Base-by-base conservation (phyloP, 2,329 filamentous ascomycete species). In the Diaporthe vaccinii region DNA sequence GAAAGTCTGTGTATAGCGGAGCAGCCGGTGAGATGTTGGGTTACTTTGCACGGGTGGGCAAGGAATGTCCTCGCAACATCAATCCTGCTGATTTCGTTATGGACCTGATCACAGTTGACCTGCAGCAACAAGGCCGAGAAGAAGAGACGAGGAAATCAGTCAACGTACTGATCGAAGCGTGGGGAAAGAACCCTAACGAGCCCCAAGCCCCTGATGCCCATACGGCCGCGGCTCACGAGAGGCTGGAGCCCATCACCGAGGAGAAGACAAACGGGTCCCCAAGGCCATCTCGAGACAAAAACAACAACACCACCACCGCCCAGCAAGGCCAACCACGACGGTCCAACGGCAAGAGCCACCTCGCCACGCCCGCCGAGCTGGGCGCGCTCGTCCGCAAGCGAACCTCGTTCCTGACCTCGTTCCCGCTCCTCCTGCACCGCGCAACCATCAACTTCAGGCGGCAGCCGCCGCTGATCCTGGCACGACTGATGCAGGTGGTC, bases 31-130 rank as follows among this genome's bases (percentile, higher is more conserved):
- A 89, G 1, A 94, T 95, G 92, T 85, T 95, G 0, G 81, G 85
- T 0, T 92, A 95, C 80, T 93, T 95, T 75, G 83, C 84, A 0
- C 81, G 80, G 0, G 84, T 91, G 28, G 92, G 93, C 0, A 90
- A 91, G 77, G 85, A 90, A 17, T 95, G 93, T 79, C 92, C 93
- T 0, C 85, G 87, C 20, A 90, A 93, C 75, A 93, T 92, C 0
- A 96, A 95, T 77, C 93, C 94, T 0, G 93, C 94, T 0, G 94
- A 96, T 81, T 95, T 94, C 81, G 93, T 92, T 0, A 87, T 95
- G 10, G 93, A 96, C 79, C 87, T 95, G 68, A 94, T 96, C 70
- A 95, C 93, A 0, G 89, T 95, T 34, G 93, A 95, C 78, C 85
- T 95, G 0, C 93, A 95, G 76, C 89, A 93, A 55, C 90, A 89